A percentile compares a stretch with the other conserved stretches of the same genome.
These are phyloP conservation scores for Backusella macrospora DNA, from an alignment of 192 early-diverging fungal genomes.

Conservation along the genomic window DNA sequence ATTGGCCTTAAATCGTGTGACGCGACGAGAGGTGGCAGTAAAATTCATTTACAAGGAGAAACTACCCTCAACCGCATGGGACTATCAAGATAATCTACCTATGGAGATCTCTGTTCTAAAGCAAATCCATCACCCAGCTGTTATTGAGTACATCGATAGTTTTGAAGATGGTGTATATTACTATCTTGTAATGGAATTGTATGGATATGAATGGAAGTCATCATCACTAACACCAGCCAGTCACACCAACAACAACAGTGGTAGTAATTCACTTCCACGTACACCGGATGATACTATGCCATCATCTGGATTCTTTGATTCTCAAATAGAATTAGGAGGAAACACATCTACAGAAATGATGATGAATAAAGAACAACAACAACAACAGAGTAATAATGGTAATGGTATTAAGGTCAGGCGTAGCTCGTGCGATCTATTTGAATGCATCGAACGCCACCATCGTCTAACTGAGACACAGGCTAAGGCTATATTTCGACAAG, in stretches of 20 bases:
- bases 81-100: constrained; percentile 46
- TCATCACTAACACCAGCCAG: background rate
- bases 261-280: background rate
- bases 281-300: background rate
- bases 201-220: constrained; percentile 37
- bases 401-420: constrained; percentile 39
- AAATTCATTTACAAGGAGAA: constrained; percentile 69
- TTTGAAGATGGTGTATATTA: constrained; percentile 51
- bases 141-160: constrained; percentile 59
- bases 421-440: constrained; percentile 71
- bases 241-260: too few species aligned
- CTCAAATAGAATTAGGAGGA: too few species aligned
- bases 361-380: too few species aligned
- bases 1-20: constrained; percentile 51
- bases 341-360: too few species aligned
- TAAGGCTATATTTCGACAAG: constrained; percentile 67
- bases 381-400: too few species aligned
- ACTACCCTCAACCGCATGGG: constrained; percentile 29
- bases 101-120: constrained; percentile 54
- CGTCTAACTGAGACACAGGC: constrained; percentile 66
- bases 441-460: constrained; percentile 71
- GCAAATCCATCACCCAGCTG: constrained; percentile 57
- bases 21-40: constrained; percentile 63
- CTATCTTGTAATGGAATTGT: constrained; percentile 59
- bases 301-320: background rate